Evolutionary conservation across 352 stramenopile genomes (phyloP).

Genomic region (Globisporangium cylindrosporum): DNA sequence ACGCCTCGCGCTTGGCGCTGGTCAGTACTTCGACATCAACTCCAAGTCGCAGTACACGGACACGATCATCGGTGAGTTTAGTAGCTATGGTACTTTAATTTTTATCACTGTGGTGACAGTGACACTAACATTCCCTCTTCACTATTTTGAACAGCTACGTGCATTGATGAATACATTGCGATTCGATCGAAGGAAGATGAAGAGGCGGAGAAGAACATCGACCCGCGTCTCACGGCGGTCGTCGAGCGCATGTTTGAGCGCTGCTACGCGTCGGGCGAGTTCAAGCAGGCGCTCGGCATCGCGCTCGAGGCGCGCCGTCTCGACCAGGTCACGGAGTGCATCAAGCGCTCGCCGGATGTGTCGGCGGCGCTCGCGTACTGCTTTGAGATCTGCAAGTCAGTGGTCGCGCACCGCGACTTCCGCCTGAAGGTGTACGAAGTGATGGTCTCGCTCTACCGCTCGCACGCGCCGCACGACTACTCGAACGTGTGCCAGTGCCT

Average conservation of each 20-base stretch:
- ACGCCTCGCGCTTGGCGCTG: slow-evolving; percentile 93
- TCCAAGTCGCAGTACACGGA: slow-evolving; percentile 95
- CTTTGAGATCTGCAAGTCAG: slow-evolving; percentile 91
- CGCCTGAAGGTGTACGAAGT: slow-evolving; percentile 92
- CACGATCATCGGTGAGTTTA: slow-evolving; percentile 89
- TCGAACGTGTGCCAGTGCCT: slow-evolving; percentile 84
- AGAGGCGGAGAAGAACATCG: slow-evolving; percentile 71
- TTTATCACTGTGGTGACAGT: not conserved
- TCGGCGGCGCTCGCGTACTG: slow-evolving; percentile 87
- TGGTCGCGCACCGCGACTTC: slow-evolving; percentile 93
- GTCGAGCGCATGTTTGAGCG: slow-evolving; percentile 98
- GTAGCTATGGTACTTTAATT: not conserved
- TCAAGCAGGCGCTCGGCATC: slow-evolving; percentile 96
- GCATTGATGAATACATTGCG: slow-evolving; percentile 97
- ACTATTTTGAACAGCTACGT: slow-evolving; percentile 58
- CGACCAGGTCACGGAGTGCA: slow-evolving; percentile 91
- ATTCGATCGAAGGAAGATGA: slow-evolving; percentile 78
- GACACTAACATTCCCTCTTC: not conserved
- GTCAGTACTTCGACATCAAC: slow-evolving; percentile 94
- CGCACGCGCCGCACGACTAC: slow-evolving; percentile 64
- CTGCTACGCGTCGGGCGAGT: slow-evolving; percentile 93
- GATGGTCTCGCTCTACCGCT: slow-evolving; percentile 86
- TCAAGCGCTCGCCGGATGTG: slow-evolving; percentile 78
- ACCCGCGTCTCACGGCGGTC: slow-evolving; percentile 92
- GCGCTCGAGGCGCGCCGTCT: slow-evolving; percentile 94